Base-by-base conservation (phyloP, 345 rosid species). In the Citrus hindsii region DNA sequence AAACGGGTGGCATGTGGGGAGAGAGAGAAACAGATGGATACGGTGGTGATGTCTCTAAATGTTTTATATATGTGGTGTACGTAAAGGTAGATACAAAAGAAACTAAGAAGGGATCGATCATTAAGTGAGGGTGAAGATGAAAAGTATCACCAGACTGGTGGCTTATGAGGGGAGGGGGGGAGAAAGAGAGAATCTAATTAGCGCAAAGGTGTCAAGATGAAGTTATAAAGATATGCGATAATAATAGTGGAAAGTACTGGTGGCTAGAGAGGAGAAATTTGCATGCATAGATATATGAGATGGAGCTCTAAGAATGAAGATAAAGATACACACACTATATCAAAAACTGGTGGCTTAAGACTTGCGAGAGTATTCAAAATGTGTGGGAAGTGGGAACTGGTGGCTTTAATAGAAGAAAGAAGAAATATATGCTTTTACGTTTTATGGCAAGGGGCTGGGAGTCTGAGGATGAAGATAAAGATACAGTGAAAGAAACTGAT, bases 131-230 rank as follows among this genome's bases (percentile, higher is more conserved):
- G 16, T 40, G 38, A 62, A 74, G 40, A 62, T 74, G 25, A 27
- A 74, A 73, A 62, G 42, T 24, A 73, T 65, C n/a, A 46, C 51
- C 51, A 61, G 77, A 74, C 19, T 28, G 66, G 77, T 42, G 69
- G 69, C 27, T 74, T 4, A 19, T 40, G 40, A 27, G 55, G 53
- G 14, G 40, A 42, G 10, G 37, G 35, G 9, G 38, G 28, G 18
- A 25, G 48, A 55, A 1, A 28, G 51, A 67, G 10, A 12, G 67
- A 62, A 62, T 74, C 46, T 53, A 71, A 67, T 13, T 3, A 46
- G 2, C 7, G 62, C 7, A 27, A 7, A 62, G 40, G 58, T 42
- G 38, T 51, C 24, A 51, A 62, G 32, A 51, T 65, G 70, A 75
- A 75, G 70, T 46, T 46, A 46, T 46, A 75, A 32, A 75, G 62